Evolutionary conservation across 345 rosid genomes (phyloP), one percentile per base, ranked within the genome.

Genomic region (Syzygium aqueum): DNA sequence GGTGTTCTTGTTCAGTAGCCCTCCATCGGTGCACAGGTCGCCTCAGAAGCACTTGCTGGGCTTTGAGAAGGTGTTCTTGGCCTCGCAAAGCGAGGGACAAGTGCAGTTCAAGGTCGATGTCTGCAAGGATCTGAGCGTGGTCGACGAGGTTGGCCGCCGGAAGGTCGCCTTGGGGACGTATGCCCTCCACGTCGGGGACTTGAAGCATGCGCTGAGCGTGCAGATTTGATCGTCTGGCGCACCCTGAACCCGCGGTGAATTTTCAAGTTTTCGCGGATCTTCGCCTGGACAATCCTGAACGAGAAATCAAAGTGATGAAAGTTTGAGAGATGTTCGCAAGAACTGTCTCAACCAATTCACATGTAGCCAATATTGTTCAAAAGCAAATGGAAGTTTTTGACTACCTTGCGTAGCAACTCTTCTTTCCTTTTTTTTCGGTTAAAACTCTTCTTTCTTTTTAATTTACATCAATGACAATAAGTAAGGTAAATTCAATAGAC

Each of bases 81-180:
- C 21, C 21, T 90, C 90, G 4, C 84, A 87, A 14, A 87, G 91
- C 15, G 90, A 90, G 63, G 53, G 87, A n/a, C 46, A 89, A 84
- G 94, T 96, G 56, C 91, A 84, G 23, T 96, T 97, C 86, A 90
- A 87, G 78, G 92, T 97, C 25, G 93, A 95, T 77, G 94, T 93
- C 22, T 97, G 99, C 87, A 95, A 91, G 91, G 96, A 97, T 90
- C 92, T 97, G 89, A 95, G 95, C 87, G 91, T 95, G 7, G 95
- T 94, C 6, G 99, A 95, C 85, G 97, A 97, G 87, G 23, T 21
- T 2, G 99, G 99, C 10, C 89, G 86, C 87, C 63, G 92, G 87
- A 96, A 93, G 86, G 89, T 97, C 9, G 94, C 93, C 1, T 78
- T 96, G 83, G 98, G 99, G 33, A 84, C 91, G 53, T 96, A 96